Percentiles rank a stretch among this genome's conserved stretches.
Evolutionary conservation across 2,329 filamentous ascomycete genomes (phyloP).

Genomic region (Alternaria metachromatica): DNA sequence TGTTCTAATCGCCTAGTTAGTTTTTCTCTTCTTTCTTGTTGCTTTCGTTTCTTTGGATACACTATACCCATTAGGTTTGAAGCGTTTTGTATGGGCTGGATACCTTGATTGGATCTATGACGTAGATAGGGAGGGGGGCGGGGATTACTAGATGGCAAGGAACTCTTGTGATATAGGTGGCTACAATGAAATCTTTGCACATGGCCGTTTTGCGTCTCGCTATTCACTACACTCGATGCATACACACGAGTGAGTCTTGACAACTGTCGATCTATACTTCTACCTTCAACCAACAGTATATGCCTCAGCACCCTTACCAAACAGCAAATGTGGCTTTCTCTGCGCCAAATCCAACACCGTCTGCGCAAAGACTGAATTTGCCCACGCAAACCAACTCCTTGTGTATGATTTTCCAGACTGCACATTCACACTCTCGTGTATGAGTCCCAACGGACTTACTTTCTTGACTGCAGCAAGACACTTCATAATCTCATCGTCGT

Average conservation of each 20-base stretch:
- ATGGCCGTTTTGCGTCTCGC: background rate
- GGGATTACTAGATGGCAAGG: background rate
- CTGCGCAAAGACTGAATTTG: slow-evolving; percentile 93
- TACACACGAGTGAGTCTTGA: background rate
- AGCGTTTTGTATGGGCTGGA: background rate
- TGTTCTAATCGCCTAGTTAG: background rate
- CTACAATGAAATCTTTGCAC: background rate
- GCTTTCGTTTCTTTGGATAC: background rate
- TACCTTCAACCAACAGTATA: slow-evolving; percentile 25
- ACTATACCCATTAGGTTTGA: background rate
- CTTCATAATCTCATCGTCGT: slow-evolving; percentile 80
- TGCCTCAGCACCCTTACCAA: slow-evolving; percentile 65
- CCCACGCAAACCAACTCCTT: slow-evolving; percentile 96
- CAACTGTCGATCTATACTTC: background rate
- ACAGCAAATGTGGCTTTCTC: slow-evolving; percentile 86
- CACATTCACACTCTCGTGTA: slow-evolving; percentile 80
- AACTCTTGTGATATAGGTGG: background rate
- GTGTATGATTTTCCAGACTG: slow-evolving; percentile 4
- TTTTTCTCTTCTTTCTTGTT: background rate
- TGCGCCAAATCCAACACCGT: slow-evolving; percentile 89
- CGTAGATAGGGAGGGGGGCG: background rate
- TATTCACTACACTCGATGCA: background rate
- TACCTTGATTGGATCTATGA: background rate
- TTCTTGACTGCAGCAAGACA: slow-evolving; percentile 77
- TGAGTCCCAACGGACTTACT: slow-evolving; percentile 75